These are phyloP conservation scores for Colletotrichum eremochloae DNA, from an alignment of 2,329 filamentous ascomycete species.

Conservation along the genomic window DNA sequence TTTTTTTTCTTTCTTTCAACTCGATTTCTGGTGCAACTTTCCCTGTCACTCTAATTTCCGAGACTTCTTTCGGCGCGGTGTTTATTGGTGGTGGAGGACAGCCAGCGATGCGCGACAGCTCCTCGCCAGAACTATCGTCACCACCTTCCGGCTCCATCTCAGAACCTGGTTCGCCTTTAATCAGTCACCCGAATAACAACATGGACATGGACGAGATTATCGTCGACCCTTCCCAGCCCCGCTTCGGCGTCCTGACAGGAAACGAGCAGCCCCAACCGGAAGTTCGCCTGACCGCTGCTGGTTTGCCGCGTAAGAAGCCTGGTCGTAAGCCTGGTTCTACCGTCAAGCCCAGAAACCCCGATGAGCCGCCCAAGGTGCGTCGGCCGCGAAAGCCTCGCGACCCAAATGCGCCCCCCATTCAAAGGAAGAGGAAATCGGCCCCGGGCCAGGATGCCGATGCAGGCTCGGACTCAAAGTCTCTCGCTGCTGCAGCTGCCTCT, in stretches of 20 bases:
- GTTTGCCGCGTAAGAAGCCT: constrained; percentile 72
- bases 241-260: constrained; percentile 51
- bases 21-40: neutral
- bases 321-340: constrained; percentile 74
- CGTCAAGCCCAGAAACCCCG: constrained; percentile 59
- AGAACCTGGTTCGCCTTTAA: constrained; percentile 61
- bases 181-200: constrained; percentile 46
- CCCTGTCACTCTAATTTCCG: neutral
- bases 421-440: constrained; percentile 68
- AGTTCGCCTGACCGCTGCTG: constrained; percentile 65
- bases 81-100: constrained; percentile 37
- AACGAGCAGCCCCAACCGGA: constrained; percentile 38
- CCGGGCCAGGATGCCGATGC: constrained; percentile 54
- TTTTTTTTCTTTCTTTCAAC: neutral
- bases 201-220: constrained; percentile 65
- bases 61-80: constrained; percentile 24
- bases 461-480: constrained; percentile 52
- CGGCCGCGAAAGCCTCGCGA: constrained; percentile 70
- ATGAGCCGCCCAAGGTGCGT: constrained; percentile 64
- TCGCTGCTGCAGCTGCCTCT: constrained; percentile 49
- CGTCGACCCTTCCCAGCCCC: constrained; percentile 56
- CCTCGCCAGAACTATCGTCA: constrained; percentile 65
- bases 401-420: constrained; percentile 67
- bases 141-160: constrained; percentile 65
- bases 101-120: constrained; percentile 53